Evolutionary conservation across 129 eudicot genomes (phyloP).

Genomic region (Apium graveolens): DNA sequence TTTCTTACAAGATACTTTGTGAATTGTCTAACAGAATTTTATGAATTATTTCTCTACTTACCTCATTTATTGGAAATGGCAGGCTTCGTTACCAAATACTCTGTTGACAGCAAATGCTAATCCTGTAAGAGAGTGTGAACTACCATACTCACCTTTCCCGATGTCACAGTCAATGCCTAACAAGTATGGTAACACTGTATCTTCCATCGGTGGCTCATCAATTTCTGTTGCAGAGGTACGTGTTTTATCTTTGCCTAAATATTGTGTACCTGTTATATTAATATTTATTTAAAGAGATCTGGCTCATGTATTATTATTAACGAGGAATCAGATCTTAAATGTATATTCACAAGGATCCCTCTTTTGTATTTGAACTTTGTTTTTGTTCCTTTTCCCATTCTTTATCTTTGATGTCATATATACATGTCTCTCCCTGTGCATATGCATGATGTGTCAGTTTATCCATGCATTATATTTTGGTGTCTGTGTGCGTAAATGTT

Average conservation of each 20-base stretch:
- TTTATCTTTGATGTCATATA: not conserved
- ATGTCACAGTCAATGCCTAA: conserved; percentile 53
- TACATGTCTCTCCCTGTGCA: not conserved
- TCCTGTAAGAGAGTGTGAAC: conserved; percentile 66
- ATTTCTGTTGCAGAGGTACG: conserved; percentile 77
- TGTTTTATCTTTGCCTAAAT: not conserved
- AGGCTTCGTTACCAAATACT: conserved; percentile 59
- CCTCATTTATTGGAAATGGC: conserved; percentile 31
- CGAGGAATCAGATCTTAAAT: not conserved
- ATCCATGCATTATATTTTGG: not conserved
- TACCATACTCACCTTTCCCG: conserved; percentile 71
- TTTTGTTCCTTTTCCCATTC: not conserved
- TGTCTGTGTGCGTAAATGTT: too few species aligned
- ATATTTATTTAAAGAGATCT: not conserved
- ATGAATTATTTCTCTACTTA: not conserved
- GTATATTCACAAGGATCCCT: not conserved
- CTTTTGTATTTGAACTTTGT: not conserved
- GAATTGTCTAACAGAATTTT: not conserved
- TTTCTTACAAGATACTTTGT: not conserved
- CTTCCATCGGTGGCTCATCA: conserved; percentile 59
- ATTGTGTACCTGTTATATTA: not conserved
- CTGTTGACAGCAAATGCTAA: conserved; percentile 61
- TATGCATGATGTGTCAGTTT: not conserved
- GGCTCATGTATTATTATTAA: not conserved
- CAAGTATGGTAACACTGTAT: conserved; percentile 50